A percentile compares a stretch with the other conserved stretches of the same genome.
phyloP scores from a whole-genome alignment of 2,329 filamentous ascomycete species.

The Dendrostoma leiphaemia region DNA sequence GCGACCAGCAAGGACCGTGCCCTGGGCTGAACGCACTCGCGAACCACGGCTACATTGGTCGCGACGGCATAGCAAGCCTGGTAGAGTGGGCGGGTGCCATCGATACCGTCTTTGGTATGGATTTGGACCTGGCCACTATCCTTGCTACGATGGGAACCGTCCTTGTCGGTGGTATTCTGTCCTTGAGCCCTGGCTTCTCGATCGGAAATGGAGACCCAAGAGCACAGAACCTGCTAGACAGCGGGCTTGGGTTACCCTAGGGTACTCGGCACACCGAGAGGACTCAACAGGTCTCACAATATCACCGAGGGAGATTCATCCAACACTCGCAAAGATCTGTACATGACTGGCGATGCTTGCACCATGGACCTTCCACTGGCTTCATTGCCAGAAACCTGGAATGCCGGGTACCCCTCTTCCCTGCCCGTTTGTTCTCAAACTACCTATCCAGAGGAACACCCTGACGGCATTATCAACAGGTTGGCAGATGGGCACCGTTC shows the following conservation, averaged over 20 bases:
- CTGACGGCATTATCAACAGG: conserved; percentile 25
- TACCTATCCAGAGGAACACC: conserved; percentile 33
- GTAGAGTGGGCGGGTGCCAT: conserved; percentile 28
- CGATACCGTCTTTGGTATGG: conserved; percentile 43
- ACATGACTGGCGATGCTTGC: conserved; percentile 47
- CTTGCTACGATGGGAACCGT: conserved; percentile 45
- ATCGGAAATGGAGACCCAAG: conserved; percentile 32
- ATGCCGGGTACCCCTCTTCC: conserved; percentile 47
- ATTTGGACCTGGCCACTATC: conserved; percentile 38
- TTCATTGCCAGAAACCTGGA: conserved; percentile 45
- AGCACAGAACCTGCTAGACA: conserved; percentile 39
- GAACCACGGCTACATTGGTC: conserved; percentile 29
- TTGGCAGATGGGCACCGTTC: too few species aligned
- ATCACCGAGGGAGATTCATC: conserved; percentile 54
- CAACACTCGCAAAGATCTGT: conserved; percentile 51
- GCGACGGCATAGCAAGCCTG: conserved; percentile 24
- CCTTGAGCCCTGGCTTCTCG: conserved; percentile 43
- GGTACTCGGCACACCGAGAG: conserved; percentile 44
- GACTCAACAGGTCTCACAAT: conserved; percentile 52
- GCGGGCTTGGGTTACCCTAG: conserved; percentile 41
- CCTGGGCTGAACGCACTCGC: conserved; percentile 29
- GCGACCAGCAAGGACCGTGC: conserved; percentile 28
- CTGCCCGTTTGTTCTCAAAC: conserved; percentile 41
- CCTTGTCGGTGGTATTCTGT: conserved; percentile 48
- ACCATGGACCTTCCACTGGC: conserved; percentile 52